Evolutionary conservation across 345 rosid genomes (phyloP).

Genomic region (Populus ilicifolia): DNA sequence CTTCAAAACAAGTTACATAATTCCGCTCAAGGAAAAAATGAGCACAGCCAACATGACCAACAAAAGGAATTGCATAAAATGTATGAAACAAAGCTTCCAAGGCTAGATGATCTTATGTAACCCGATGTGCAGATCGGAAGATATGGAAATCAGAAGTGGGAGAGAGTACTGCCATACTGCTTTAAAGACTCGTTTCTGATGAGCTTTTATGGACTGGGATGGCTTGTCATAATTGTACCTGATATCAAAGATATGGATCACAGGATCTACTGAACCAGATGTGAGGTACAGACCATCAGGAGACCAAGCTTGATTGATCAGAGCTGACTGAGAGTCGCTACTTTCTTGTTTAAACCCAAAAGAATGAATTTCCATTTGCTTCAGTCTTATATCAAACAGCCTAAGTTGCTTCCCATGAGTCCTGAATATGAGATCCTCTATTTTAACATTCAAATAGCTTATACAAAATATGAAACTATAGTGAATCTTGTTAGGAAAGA

Average conservation of each 20-base stretch:
- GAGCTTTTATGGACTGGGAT: slow-evolving; percentile 79
- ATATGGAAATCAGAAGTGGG: slow-evolving; percentile 77
- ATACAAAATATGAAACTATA: neutral
- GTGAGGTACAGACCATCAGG: slow-evolving; percentile 75
- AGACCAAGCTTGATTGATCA: slow-evolving; percentile 92
- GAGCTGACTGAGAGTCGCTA: slow-evolving; percentile 86
- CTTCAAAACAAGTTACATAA: neutral
- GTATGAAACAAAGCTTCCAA: neutral
- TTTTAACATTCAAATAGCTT: neutral
- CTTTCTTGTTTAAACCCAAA: slow-evolving; percentile 97
- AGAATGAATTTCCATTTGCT: slow-evolving; percentile 74
- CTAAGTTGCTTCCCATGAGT: slow-evolving; percentile 74
- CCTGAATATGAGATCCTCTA: slow-evolving; percentile 38
- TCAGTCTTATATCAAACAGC: slow-evolving; percentile 70
- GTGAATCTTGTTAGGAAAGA: neutral
- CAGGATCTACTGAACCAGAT: slow-evolving; percentile 93
- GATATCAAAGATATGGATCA: slow-evolving; percentile 82
- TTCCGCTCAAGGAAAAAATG: neutral
- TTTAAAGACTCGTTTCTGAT: slow-evolving; percentile 79
- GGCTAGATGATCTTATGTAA: slow-evolving; percentile 48
- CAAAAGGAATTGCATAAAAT: neutral
- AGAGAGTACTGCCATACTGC: slow-evolving; percentile 75
- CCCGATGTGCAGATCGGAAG: slow-evolving; percentile 83
- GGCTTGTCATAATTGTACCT: slow-evolving; percentile 73
- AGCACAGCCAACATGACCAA: neutral